Evolutionary conservation across 2,329 filamentous ascomycete genomes (phyloP).

Genomic region (Phialocephala sp.): DNA sequence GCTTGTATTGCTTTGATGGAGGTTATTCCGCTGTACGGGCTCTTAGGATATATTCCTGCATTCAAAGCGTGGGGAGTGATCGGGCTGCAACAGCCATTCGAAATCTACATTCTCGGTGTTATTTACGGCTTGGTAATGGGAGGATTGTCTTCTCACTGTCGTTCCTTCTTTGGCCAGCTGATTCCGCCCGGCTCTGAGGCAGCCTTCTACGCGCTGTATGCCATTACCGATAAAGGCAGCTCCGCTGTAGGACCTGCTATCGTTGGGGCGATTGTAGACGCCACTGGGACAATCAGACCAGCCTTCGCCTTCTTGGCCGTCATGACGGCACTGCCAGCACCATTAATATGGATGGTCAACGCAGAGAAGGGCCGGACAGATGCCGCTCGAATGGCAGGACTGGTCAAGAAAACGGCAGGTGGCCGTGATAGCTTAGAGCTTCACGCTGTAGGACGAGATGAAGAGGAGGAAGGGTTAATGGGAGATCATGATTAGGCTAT

Average conservation of each 20-base stretch:
- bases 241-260: slow-evolving; percentile 93
- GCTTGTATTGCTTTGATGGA: slow-evolving; percentile 89
- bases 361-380: slow-evolving; percentile 77
- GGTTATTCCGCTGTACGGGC: slow-evolving; percentile 87
- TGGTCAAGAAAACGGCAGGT: slow-evolving; percentile 17
- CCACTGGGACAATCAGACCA: slow-evolving; percentile 76
- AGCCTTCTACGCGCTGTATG: slow-evolving; percentile 93
- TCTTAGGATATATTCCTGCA: slow-evolving; percentile 85
- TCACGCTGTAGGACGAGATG: slow-evolving; percentile 6
- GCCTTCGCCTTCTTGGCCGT: slow-evolving; percentile 91
- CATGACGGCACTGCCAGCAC: slow-evolving; percentile 80
- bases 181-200: slow-evolving; percentile 94
- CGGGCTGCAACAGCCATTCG: slow-evolving; percentile 89
- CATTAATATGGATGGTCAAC: slow-evolving; percentile 83
- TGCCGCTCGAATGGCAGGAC: slow-evolving; percentile 64
- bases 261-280: slow-evolving; percentile 89
- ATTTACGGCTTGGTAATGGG: slow-evolving; percentile 93
- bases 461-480: slow-evolving; percentile 34
- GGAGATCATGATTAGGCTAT: slow-evolving; percentile 30
- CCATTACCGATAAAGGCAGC: slow-evolving; percentile 95
- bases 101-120: slow-evolving; percentile 91
- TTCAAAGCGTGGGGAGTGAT: slow-evolving; percentile 75
- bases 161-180: slow-evolving; percentile 87
- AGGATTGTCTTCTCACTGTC: slow-evolving; percentile 89
- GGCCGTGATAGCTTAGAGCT: slow-evolving; percentile 13